These are phyloP conservation scores for Arabidopsis arenosa DNA, from an alignment of 345 rosid species.

Conservation along the genomic window DNA sequence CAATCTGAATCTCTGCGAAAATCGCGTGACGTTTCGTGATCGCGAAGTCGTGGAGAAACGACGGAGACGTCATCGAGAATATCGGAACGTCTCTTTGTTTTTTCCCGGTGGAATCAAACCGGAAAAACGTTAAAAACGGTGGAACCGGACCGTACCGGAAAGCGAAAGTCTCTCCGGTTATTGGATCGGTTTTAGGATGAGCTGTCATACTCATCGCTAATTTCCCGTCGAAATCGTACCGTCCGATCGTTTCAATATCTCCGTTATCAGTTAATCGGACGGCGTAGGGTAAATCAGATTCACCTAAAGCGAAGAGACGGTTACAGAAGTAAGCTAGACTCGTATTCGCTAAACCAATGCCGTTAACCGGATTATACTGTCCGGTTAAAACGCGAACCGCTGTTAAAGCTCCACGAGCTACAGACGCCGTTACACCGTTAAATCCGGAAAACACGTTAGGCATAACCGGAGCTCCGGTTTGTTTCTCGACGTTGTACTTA, in stretches of 20 bases:
- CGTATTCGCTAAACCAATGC: constrained; percentile 48
- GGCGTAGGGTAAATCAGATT: constrained; percentile 48
- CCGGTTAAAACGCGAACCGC: constrained; percentile 44
- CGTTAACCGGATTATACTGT: constrained; percentile 43
- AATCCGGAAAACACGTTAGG: constrained; percentile 48
- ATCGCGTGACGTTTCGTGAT: constrained; percentile 43
- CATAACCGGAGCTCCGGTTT: constrained; percentile 41
- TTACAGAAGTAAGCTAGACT: constrained; percentile 45
- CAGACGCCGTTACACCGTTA: constrained; percentile 42
- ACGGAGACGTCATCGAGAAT: constrained; percentile 47
- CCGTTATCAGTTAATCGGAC: constrained; percentile 20
- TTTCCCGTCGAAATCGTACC: constrained; percentile 45
- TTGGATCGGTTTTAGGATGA: constrained; percentile 45
- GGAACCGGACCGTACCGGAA: constrained; percentile 51
- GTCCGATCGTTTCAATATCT: constrained; percentile 46
- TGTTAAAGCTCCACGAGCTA: constrained; percentile 47
- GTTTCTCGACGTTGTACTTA: constrained; percentile 42
- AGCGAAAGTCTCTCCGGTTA: constrained; percentile 45
- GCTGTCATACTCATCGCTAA: constrained; percentile 50
- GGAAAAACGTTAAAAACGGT: constrained; percentile 45
- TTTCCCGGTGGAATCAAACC: constrained; percentile 40
- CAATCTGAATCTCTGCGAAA: constrained; percentile 43
- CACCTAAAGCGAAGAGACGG: constrained; percentile 49
- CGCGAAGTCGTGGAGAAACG: constrained; percentile 49
- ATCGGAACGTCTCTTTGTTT: constrained; percentile 45